Evolutionary conservation across 2,329 filamentous ascomycete species (phyloP).

Genomic region (Colletotrichum coccodes): DNA sequence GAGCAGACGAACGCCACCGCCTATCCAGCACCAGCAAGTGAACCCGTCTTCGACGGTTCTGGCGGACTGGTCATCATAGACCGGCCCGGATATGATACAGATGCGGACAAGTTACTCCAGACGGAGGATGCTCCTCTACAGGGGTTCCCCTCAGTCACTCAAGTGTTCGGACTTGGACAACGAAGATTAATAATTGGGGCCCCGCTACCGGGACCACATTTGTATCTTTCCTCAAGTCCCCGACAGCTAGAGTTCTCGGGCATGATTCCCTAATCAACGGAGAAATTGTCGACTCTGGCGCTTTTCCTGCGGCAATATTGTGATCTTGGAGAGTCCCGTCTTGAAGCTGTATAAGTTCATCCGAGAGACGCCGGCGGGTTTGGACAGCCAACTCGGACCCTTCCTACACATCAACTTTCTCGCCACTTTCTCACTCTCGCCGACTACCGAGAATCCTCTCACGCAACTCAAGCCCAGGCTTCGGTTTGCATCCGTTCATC

Average conservation of each 20-base stretch:
- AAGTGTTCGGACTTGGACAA: background rate
- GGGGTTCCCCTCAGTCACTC: background rate
- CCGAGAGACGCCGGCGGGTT: constrained; percentile 1
- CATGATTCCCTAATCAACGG: constrained; percentile 11
- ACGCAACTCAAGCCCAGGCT: background rate
- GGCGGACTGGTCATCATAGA: background rate
- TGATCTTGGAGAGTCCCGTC: too few species aligned
- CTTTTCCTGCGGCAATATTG: too few species aligned
- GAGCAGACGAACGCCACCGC: constrained; percentile 11
- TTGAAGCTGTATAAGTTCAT: constrained; percentile 6
- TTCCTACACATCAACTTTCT: background rate
- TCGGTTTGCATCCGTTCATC: background rate
- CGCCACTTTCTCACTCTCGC: background rate
- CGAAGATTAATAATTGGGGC: constrained; percentile 17
- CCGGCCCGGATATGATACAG: background rate
- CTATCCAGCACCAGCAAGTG: background rate
- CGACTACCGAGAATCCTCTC: background rate
- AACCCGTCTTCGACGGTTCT: background rate
- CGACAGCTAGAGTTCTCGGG: background rate
- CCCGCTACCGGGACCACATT: constrained; percentile 29
- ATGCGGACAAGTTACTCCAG: background rate
- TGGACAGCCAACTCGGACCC: background rate
- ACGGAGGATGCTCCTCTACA: background rate
- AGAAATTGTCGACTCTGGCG: background rate
- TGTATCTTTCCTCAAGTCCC: constrained; percentile 4